phyloP scores from a whole-genome alignment of 2,329 filamentous ascomycete species.

The Talaromyces sp. region DNA sequence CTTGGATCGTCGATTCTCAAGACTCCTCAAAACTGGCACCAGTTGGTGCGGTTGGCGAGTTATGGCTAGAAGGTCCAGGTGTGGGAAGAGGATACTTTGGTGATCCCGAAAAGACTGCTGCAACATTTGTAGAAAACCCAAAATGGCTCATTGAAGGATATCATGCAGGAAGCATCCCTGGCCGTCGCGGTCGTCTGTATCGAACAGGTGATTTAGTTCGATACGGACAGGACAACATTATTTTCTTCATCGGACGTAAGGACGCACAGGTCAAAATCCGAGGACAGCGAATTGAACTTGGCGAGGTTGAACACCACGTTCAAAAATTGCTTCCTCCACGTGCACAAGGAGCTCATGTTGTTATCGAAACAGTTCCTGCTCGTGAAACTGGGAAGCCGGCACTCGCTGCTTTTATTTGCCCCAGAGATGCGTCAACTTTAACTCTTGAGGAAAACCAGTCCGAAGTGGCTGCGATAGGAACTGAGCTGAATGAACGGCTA shows the following conservation, averaged over 20 bases:
- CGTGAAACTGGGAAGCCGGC: not conserved
- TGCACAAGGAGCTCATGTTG: not conserved
- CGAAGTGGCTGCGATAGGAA: not conserved
- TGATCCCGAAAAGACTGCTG: slow-evolving; percentile 31
- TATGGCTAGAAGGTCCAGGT: slow-evolving; percentile 38
- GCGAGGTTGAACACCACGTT: slow-evolving; percentile 33
- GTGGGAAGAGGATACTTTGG: slow-evolving; percentile 42
- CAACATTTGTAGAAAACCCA: slow-evolving; percentile 28
- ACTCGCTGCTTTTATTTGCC: not conserved
- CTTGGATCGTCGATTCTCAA: slow-evolving; percentile 34
- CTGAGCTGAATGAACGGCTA: not conserved
- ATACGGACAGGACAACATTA: slow-evolving; percentile 27
- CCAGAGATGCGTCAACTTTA: not conserved
- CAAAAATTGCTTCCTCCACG: slow-evolving; percentile 13
- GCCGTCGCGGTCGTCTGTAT: slow-evolving; percentile 33
- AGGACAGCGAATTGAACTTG: slow-evolving; percentile 40
- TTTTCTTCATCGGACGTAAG: slow-evolving; percentile 26
- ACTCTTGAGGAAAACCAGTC: not conserved
- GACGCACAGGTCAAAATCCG: slow-evolving; percentile 37
- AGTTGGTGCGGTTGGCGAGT: slow-evolving; percentile 34
- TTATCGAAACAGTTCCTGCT: not conserved
- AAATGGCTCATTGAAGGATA: slow-evolving; percentile 32
- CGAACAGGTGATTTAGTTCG: slow-evolving; percentile 27
- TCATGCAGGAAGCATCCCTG: slow-evolving; percentile 17
- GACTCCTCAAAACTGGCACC: slow-evolving; percentile 63